Conservation (phyloP, 2,329 filamentous ascomycete genomes). For the Clarireedia hainanense region DNA sequence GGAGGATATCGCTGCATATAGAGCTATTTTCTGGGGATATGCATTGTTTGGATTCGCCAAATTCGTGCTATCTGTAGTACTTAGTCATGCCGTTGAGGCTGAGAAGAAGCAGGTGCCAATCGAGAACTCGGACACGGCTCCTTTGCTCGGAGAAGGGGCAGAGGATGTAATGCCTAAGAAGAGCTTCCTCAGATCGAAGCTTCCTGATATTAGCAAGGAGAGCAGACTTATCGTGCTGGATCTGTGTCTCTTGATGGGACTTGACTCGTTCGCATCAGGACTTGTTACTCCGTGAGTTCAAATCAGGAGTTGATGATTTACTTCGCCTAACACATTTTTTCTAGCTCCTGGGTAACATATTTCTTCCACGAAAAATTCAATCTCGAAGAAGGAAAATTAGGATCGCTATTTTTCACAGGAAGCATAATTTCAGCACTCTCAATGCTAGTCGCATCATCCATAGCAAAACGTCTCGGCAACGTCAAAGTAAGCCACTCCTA, state of each 20-base stretch:
- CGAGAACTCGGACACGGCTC: conserved; percentile 23
- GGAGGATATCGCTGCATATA: conserved; percentile 41
- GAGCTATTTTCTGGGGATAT: conserved; percentile 50
- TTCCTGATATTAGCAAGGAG: conserved; percentile 50
- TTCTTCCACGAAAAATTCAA: conserved; percentile 44
- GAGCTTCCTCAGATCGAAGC: conserved; percentile 28
- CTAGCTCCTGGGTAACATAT: conserved; percentile 48
- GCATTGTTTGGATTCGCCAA: conserved; percentile 50
- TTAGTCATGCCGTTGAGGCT: conserved; percentile 37
- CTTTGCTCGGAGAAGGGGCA: conserved; percentile 20
- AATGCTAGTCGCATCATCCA: conserved; percentile 44
- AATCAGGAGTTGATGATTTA: not conserved
- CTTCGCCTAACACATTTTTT: too few relatives aligned
- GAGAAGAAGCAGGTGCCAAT: conserved; percentile 30
- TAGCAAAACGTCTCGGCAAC: conserved; percentile 50
- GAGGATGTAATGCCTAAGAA: conserved; percentile 19
- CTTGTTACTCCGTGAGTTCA: conserved; percentile 52
- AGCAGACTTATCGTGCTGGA: conserved; percentile 47
- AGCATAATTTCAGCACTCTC: conserved; percentile 44
- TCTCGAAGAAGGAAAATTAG: conserved; percentile 42
- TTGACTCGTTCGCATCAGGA: conserved; percentile 65
- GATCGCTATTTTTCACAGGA: conserved; percentile 47
- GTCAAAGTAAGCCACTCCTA: conserved; percentile 43
- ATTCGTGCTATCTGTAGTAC: conserved; percentile 40
- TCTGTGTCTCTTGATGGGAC: conserved; percentile 57